Percentiles rank a stretch among this genome's conserved stretches.
Evolutionary conservation across 179 eudicot species (phyloP).

Genomic region (Beta corolliflora): DNA sequence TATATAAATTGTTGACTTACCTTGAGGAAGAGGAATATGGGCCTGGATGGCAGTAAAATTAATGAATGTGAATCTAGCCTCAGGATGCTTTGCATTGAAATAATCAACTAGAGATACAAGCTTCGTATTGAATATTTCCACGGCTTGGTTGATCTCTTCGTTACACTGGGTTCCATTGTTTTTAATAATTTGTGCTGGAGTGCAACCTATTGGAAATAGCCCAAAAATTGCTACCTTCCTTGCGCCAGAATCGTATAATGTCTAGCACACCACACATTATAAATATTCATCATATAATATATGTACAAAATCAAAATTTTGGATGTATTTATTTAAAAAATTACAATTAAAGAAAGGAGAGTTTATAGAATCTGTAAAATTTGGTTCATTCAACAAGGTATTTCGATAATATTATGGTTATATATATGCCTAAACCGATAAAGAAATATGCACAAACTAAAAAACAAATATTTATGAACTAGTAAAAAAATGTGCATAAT

Average conservation of each 20-base stretch:
- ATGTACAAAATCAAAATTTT: too few relatives aligned
- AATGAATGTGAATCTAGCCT: constrained; percentile 30
- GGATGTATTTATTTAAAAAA: too few relatives aligned
- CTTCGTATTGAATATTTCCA: constrained; percentile 26
- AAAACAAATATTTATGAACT: too few relatives aligned
- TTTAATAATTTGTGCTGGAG: constrained; percentile 38
- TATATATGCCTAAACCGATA: too few relatives aligned
- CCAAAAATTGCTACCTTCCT: constrained; percentile 48
- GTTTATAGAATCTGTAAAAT: too few relatives aligned
- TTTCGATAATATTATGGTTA: too few relatives aligned
- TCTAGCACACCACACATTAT: constrained; percentile 9
- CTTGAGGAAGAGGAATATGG: background rate
- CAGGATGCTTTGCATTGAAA: constrained; percentile 23
- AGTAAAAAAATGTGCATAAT: too few relatives aligned
- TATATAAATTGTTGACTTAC: background rate
- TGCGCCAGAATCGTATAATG: constrained; percentile 38
- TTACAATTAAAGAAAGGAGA: too few relatives aligned
- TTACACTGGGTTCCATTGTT: constrained; percentile 22
- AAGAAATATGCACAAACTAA: too few relatives aligned
- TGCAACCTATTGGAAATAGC: constrained; percentile 41
- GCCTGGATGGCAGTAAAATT: background rate
- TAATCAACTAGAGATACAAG: constrained; percentile 29
- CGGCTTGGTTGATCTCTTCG: constrained; percentile 25
- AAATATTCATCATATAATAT: too few relatives aligned
- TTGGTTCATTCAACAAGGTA: too few relatives aligned